Base-by-base conservation (phyloP, 306 rosid species). In the Citrullus mucosospermus region DNA sequence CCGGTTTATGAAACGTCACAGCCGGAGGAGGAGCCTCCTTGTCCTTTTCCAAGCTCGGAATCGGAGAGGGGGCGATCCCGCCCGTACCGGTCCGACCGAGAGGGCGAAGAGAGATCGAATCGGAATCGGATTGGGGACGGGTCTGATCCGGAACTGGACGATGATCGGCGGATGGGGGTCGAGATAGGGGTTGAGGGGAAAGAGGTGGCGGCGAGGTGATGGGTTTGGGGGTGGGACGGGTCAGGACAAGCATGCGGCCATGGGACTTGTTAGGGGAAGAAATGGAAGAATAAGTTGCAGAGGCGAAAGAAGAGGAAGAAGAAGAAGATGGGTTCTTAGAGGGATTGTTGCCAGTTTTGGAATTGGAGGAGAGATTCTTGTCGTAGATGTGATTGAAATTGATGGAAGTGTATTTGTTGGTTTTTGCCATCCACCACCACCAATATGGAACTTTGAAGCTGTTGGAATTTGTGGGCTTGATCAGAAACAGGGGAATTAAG, bases 381-480 rank as follows among this genome's bases (percentile, higher is more conserved):
- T 90, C 93, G 86, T 92, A 84, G 87, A 92, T 80, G 85, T 88
- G 90, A 83, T 92, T 92, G 93, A 88, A 92, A 87, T 92, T 92
- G 44, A 92, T 86, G 57, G 93, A 81, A 59, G 90, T 78, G 78
- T 86, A 92, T 79, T 90, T 91, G 82, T 89, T 91, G 80, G 90
- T 90, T 83, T 90, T 90, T 87, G 95, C 97, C 97, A 92, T 92
- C 90, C 90, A 89, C 90, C 85, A 61, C 85, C 68, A 44, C 77
- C 78, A 55, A 34, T 51, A 16, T 51, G 17, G 25, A n/a, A 39
- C 44, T 61, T 34, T 61, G 5, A 41, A 25, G n/a, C 14, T 53
- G n/a, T 25, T 65, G 71, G 63, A 66, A 65, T 36, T 65, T 32
- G 44, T 8, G 20, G 22, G 43, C n/a, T 17, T 78, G 17, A 25